Evolutionary conservation across 768 basidiomycete genomes (phyloP).

Genomic region (Trametopsis cervina): DNA sequence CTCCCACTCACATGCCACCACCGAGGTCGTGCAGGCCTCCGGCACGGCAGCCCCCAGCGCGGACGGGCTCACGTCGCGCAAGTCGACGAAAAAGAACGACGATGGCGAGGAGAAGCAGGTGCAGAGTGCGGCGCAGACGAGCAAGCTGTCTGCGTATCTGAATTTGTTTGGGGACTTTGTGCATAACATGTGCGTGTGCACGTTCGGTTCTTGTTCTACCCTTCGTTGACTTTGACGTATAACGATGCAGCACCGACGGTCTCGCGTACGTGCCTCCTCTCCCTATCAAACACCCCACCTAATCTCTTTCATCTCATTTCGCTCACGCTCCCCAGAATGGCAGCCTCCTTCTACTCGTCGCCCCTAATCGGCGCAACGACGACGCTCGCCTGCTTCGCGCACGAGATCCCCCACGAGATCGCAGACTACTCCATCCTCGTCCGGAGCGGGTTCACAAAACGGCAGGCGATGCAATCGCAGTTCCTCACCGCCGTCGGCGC

Average conservation of each 20-base stretch:
- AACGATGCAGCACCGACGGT: constrained; percentile 70
- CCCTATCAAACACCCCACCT: neutral
- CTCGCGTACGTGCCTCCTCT: constrained; percentile 56
- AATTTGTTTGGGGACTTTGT: constrained; percentile 93
- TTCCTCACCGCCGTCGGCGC: constrained; percentile 90
- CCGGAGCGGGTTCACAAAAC: constrained; percentile 84
- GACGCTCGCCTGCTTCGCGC: constrained; percentile 91
- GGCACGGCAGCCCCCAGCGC: constrained; percentile 37
- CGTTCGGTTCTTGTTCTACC: constrained; percentile 15
- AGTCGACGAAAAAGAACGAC: constrained; percentile 23
- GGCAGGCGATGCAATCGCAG: constrained; percentile 89
- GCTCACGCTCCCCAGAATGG: constrained; percentile 83
- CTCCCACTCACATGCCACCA: constrained; percentile 55
- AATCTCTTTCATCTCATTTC: neutral
- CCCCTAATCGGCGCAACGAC: constrained; percentile 91
- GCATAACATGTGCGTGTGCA: constrained; percentile 72
- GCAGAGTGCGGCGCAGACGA: constrained; percentile 39
- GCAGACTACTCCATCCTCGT: constrained; percentile 95
- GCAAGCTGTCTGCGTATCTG: constrained; percentile 85
- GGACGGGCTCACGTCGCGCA: constrained; percentile 46
- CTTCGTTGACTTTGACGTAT: neutral
- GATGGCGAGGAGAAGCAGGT: constrained; percentile 18
- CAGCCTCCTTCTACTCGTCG: constrained; percentile 95
- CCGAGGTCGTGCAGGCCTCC: constrained; percentile 41
- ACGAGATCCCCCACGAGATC: constrained; percentile 95